Evolutionary conservation across 2,329 filamentous ascomycete species (phyloP), one percentile per base, ranked within the genome.

Genomic region (Phoma sp.): DNA sequence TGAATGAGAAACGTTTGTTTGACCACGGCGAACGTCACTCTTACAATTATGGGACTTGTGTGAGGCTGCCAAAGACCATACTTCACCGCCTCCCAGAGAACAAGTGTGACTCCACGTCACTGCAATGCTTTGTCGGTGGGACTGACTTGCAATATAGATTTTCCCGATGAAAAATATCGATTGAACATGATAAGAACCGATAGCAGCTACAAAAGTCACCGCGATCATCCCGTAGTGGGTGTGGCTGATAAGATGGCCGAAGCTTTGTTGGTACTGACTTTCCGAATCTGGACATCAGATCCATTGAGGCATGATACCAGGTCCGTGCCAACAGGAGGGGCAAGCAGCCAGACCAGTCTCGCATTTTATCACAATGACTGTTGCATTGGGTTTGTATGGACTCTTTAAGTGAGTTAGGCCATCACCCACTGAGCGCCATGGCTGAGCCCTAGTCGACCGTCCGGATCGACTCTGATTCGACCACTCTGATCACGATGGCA

Each of bases 211-310:
- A 49, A 61, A 48, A 58, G 21, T 25, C 32, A 53, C 54, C 55
- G 53, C 37, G 48, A 48, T 60, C 39, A 44, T 44, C 59, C 58
- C 41, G 55, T 51, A 36, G 43, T 50, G 51, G 37, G 49, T 54
- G 49, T 44, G 61, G 64, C 57, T 59, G 59, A 47, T 44, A 63
- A 59, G 58, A 46, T 58, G 55, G 58, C 54, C 47, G 51, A 55
- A 54, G 45, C 58, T 61, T 60, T 67, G 41, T 48, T 60, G 37
- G 41, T 41, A 25, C 43, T 33, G 37, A 49, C 63, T 67, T 59
- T 64, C 67, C 67, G 58, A 52, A 66, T 64, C 60, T 46, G 67
- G 67, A 68, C 62, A 69, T 68, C 60, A 54, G 58, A 69, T 68
- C 67, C 67, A 69, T 63, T 31, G 43, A 51, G 50, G 63, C 29